Conservation (phyloP, 768 basidiomycete genomes). For the Pleurotus sapidus region DNA sequence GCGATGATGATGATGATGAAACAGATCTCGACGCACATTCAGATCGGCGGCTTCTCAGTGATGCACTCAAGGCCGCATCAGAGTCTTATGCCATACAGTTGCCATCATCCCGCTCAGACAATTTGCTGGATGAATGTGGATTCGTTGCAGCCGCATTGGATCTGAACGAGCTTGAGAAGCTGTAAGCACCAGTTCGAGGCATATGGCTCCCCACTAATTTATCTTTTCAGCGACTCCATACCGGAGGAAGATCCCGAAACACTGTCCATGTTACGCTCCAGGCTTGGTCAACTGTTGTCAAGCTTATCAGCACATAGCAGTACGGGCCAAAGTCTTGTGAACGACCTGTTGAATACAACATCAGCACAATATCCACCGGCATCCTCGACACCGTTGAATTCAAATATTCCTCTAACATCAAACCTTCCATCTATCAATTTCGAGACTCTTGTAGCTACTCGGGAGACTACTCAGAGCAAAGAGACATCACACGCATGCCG, state of each 20-base stretch:
- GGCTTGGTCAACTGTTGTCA: background rate
- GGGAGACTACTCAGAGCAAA: background rate
- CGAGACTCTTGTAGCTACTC: background rate
- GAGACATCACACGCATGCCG: background rate
- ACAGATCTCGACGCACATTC: background rate
- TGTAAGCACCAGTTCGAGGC: background rate
- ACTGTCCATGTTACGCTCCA: background rate
- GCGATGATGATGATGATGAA: constrained; percentile 5
- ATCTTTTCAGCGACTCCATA: background rate
- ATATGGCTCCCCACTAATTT: background rate
- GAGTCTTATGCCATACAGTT: background rate
- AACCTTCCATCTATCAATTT: background rate
- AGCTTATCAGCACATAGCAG: background rate
- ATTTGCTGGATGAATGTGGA: background rate
- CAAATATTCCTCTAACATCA: constrained; percentile 8
- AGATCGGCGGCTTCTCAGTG: background rate
- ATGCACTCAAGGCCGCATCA: background rate
- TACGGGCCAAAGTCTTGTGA: background rate
- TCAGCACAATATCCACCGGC: background rate
- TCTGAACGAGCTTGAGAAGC: background rate
- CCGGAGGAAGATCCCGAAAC: background rate
- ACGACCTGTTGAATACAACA: background rate
- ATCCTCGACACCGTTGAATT: background rate
- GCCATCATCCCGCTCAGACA: background rate
- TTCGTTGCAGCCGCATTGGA: background rate